phyloP scores from a whole-genome alignment of 2,329 filamentous ascomycete species.

The Ceratocystis cacaofunesta region DNA sequence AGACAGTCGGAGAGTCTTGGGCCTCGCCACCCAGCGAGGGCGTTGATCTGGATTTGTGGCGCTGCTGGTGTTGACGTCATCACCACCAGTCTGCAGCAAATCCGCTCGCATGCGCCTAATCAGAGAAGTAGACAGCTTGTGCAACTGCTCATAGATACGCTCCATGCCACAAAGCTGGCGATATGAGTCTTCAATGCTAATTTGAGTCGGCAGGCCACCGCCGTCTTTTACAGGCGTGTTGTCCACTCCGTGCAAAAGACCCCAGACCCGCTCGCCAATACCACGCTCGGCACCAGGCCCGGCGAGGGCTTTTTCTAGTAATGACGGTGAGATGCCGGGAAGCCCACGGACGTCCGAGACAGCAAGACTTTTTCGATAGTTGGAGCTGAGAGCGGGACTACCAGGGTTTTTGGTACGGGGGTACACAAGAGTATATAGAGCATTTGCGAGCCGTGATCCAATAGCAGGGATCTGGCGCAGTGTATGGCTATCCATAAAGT shows the following conservation, averaged over 20 bases:
- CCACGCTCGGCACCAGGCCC: slow-evolving; percentile 57
- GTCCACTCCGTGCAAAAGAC: slow-evolving; percentile 68
- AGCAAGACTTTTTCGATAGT: not conserved
- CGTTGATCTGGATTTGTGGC: slow-evolving; percentile 20
- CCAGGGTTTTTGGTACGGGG: not conserved
- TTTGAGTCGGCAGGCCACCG: slow-evolving; percentile 62
- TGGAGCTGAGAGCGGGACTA: not conserved
- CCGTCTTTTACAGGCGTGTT: slow-evolving; percentile 56
- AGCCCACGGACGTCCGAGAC: slow-evolving; percentile 23
- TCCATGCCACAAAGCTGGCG: slow-evolving; percentile 45
- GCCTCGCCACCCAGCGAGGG: slow-evolving; percentile 58
- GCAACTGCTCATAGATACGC: slow-evolving; percentile 52
- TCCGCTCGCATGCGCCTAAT: slow-evolving; percentile 67
- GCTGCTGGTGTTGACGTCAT: slow-evolving; percentile 24
- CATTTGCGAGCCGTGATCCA: slow-evolving; percentile 55
- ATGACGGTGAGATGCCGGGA: slow-evolving; percentile 45
- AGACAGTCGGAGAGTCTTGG: slow-evolving; percentile 66
- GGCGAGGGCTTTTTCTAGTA: slow-evolving; percentile 53
- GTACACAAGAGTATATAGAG: slow-evolving; percentile 27
- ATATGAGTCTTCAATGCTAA: slow-evolving; percentile 92
- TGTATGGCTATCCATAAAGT: slow-evolving; percentile 61
- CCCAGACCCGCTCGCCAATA: slow-evolving; percentile 60
- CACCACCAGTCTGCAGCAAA: slow-evolving; percentile 38
- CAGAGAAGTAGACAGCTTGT: slow-evolving; percentile 53
- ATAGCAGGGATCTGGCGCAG: slow-evolving; percentile 75